These are phyloP conservation scores for Hortiboletus flavorubellus DNA, from an alignment of 768 basidiomycete species.

Conservation along the genomic window DNA sequence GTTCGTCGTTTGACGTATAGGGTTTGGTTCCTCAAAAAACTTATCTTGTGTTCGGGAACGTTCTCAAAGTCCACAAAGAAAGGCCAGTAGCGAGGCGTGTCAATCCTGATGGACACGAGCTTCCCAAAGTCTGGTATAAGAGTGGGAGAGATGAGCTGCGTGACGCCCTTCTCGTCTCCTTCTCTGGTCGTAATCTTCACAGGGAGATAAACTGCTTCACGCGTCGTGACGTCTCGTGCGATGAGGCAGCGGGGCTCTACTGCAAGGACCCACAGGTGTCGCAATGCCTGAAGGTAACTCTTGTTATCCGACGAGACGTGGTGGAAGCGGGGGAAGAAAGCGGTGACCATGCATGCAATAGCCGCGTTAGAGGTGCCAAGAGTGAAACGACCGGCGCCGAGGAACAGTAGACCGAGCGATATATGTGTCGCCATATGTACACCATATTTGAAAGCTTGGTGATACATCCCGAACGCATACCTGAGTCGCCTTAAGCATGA, in stretches of 20 bases:
- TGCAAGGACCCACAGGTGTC: conserved; percentile 95
- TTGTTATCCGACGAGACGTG: conserved; percentile 81
- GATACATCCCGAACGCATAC: conserved; percentile 85
- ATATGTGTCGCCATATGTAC: conserved; percentile 88
- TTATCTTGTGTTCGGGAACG: conserved; percentile 62
- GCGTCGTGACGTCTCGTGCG: conserved; percentile 88
- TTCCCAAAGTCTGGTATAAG: conserved; percentile 86
- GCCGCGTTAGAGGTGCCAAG: conserved; percentile 90
- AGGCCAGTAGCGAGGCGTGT: conserved; percentile 95
- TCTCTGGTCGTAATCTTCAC: conserved; percentile 83
- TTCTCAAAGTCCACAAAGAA: conserved; percentile 78
- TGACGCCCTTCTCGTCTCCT: conserved; percentile 55
- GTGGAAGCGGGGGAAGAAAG: conserved; percentile 91
- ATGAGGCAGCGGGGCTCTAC: conserved; percentile 92
- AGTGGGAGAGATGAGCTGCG: conserved; percentile 87
- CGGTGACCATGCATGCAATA: conserved; percentile 82
- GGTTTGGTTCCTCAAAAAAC: conserved; percentile 73
- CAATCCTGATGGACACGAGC: conserved; percentile 78
- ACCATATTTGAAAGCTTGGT: conserved; percentile 76
- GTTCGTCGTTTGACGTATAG: conserved; percentile 90
- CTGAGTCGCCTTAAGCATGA: conserved; percentile 83
- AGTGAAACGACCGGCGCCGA: conserved; percentile 90
- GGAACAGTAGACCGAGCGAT: conserved; percentile 87
- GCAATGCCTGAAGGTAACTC: conserved; percentile 85
- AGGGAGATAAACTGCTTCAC: conserved; percentile 88